A percentile compares a stretch with the other conserved stretches of the same genome.
phyloP scores from a whole-genome alignment of 805 yeast species.

The Kazachstania kunashirensis region DNA sequence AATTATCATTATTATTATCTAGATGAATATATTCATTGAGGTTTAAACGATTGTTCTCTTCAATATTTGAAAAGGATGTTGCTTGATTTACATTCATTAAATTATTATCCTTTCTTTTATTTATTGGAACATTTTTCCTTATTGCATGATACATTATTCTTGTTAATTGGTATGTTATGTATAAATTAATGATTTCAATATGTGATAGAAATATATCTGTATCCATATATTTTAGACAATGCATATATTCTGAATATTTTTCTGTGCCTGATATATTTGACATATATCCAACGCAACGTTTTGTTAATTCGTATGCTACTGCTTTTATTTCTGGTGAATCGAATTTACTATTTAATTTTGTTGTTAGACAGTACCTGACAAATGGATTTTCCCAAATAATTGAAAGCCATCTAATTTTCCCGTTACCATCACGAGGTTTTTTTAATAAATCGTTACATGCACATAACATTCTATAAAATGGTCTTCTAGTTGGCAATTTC shows the following conservation, averaged over 20 bases:
- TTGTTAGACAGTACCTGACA: constrained; percentile 37
- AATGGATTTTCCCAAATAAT: constrained; percentile 63
- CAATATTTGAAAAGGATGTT: neutral
- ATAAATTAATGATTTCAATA: constrained; percentile 63
- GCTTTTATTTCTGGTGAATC: constrained; percentile 45
- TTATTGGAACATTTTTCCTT: constrained; percentile 1
- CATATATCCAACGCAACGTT: constrained; percentile 59
- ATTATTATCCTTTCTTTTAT: neutral
- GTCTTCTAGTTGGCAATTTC: constrained; percentile 50
- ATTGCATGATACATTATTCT: constrained; percentile 30
- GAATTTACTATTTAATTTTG: constrained; percentile 18
- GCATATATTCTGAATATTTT: constrained; percentile 5
- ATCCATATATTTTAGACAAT: constrained; percentile 21
- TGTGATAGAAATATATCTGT: constrained; percentile 37
- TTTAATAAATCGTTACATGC: constrained; percentile 45
- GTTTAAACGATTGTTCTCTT: neutral
- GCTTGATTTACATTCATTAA: too few species aligned
- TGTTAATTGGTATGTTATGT: constrained; percentile 66
- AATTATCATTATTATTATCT: neutral
- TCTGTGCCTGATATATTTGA: constrained; percentile 30
- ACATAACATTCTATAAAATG: constrained; percentile 44
- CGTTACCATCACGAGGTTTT: constrained; percentile 30
- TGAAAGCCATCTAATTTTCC: constrained; percentile 46
- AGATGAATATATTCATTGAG: neutral
- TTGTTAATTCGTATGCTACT: constrained; percentile 58